These are phyloP conservation scores for Medicago arabica DNA, from an alignment of 306 rosid genomes.

Conservation along the genomic window DNA sequence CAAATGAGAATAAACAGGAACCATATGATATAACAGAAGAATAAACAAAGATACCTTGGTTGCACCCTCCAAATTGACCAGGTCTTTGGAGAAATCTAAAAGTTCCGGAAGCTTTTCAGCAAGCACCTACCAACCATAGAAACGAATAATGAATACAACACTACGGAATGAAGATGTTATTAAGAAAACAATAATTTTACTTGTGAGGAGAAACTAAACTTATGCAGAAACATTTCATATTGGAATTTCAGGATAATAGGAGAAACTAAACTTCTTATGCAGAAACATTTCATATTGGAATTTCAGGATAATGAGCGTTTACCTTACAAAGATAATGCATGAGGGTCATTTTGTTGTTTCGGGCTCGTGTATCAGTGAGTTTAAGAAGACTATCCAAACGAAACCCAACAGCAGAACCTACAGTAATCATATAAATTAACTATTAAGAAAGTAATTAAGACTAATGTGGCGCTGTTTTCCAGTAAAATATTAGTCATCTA, in stretches of 20 bases:
- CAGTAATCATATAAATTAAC: constrained; percentile 34
- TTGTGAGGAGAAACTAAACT: constrained; percentile 5
- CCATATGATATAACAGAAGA: constrained; percentile 21
- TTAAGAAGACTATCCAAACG: constrained; percentile 97
- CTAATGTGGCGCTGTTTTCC: background rate
- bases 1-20: constrained; percentile 32
- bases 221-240: constrained; percentile 3
- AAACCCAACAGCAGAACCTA: constrained; percentile 98
- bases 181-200: no score
- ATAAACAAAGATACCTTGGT: constrained; percentile 63
- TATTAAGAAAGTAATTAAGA: constrained; percentile 36
- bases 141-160: constrained; percentile 22
- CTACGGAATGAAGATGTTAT: constrained; percentile 11
- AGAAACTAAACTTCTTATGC: constrained; percentile 20
- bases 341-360: constrained; percentile 94
- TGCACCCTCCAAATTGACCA: constrained; percentile 77
- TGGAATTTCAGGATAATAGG: constrained; percentile 14
- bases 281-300: constrained; percentile 4
- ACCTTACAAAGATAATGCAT: constrained; percentile 99
- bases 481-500: constrained; percentile 16
- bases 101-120: constrained; percentile 92
- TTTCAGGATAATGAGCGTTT: constrained; percentile 40
- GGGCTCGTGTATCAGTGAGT: constrained; percentile 91
- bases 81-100: constrained; percentile 79
- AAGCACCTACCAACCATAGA: constrained; percentile 71